Percentiles rank a stretch among this genome's conserved stretches.
Evolutionary conservation across 1,284 basidiomycete genomes (phyloP).

Genomic region (Xerocomus amazonicus): DNA sequence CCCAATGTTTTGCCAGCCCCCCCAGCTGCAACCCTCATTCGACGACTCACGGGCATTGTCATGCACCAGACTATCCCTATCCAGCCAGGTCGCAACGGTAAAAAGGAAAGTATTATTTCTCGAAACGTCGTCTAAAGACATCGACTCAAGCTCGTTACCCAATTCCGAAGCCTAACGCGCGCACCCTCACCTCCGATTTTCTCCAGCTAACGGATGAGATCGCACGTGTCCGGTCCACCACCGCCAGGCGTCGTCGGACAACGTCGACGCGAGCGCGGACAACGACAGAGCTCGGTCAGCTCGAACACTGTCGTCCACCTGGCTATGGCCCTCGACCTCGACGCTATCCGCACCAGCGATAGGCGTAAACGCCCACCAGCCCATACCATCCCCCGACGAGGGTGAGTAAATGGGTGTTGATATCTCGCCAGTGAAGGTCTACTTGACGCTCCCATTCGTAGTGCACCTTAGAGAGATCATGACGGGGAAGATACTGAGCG

Average conservation of each 20-base stretch:
- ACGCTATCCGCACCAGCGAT: conserved; percentile 10
- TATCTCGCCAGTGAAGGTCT: conserved; percentile 78
- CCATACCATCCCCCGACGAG: conserved; percentile 63
- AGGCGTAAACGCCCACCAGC: conserved; percentile 63
- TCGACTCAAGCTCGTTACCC: background rate
- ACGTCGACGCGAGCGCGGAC: conserved; percentile 29
- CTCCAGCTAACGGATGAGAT: conserved; percentile 28
- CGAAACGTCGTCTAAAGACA: background rate
- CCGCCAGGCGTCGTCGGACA: conserved; percentile 58
- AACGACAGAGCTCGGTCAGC: background rate
- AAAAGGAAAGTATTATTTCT: no score
- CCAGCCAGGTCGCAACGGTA: no score
- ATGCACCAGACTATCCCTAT: no score
- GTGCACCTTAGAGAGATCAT: conserved; percentile 79
- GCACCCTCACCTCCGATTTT: conserved; percentile 63
- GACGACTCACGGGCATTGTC: no score
- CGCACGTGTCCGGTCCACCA: conserved; percentile 43
- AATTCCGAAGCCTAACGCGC: conserved; percentile 8
- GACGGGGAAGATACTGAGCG: conserved; percentile 89
- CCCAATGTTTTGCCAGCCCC: no score
- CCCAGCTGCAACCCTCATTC: no score
- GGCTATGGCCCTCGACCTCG: background rate
- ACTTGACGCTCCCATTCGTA: background rate
- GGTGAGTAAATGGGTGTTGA: conserved; percentile 80
- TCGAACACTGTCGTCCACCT: background rate